phyloP scores from a whole-genome alignment of 768 basidiomycete genomes.

The Tephrocybe sp. region DNA sequence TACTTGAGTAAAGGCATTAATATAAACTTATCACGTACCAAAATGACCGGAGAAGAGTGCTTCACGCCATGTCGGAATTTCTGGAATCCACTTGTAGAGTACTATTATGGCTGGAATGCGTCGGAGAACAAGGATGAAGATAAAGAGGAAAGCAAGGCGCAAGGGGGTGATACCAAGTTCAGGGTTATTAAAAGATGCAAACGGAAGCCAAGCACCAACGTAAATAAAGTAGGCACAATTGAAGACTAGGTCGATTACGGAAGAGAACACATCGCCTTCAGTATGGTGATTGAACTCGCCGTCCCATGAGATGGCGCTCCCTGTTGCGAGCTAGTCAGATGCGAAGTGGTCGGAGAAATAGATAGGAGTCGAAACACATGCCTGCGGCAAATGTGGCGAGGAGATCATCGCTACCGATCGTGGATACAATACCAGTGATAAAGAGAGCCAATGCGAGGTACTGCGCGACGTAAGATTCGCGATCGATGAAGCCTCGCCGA shows the following conservation, averaged over 20 bases:
- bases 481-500: conserved; percentile 62
- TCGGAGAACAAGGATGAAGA: conserved; percentile 71
- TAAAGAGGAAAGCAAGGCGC: conserved; percentile 66
- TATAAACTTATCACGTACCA: conserved; percentile 36
- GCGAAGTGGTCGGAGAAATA: background rate
- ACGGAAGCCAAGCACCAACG: conserved; percentile 86
- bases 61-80: conserved; percentile 81
- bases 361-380: conserved; percentile 21
- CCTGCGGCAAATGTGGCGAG: conserved; percentile 87
- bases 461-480: conserved; percentile 87
- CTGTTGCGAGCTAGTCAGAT: conserved; percentile 12
- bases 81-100: conserved; percentile 84
- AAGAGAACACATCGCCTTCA: conserved; percentile 85
- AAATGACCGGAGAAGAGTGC: conserved; percentile 93
- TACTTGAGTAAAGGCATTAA: too few relatives aligned
- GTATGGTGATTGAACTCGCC: conserved; percentile 78
- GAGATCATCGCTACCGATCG: conserved; percentile 85
- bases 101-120: conserved; percentile 78
- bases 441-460: conserved; percentile 74
- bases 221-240: conserved; percentile 83
- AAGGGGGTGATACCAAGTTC: conserved; percentile 66
- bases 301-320: conserved; percentile 80
- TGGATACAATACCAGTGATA: conserved; percentile 72
- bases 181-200: conserved; percentile 53
- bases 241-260: conserved; percentile 86